Evolutionary conservation across 768 basidiomycete species (phyloP), one percentile per base, ranked within the genome.

Genomic region (Asterophora parasitica): DNA sequence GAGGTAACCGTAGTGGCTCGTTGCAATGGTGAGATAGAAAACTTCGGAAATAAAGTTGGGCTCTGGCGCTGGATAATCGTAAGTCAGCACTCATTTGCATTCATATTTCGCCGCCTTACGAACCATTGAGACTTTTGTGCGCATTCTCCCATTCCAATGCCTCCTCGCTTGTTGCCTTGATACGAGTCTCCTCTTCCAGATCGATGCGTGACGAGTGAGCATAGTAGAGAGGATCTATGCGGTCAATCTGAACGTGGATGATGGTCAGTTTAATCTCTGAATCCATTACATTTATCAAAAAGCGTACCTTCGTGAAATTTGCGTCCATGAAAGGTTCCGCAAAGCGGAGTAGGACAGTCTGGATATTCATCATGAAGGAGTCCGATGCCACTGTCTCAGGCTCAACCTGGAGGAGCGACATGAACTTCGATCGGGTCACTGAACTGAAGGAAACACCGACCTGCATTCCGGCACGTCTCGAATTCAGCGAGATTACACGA

Each of bases 271-370:
- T 12, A 20, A 47, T 28, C 15, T 36, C 4, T 26, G 17, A 46
- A 30, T 34, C n/a, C 23, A 23, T 10, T 15, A n/a, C 12, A 34
- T 7, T 16, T 47, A 17, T n/a, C 8, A 15, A 27, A n/a, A 23
- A 19, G 1, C 42, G 20, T 49, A 88, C 93, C 78, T 96, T 98
- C 35, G 85, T 80, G 57, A 85, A 97, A 45, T 76, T 81, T 0
- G 88, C 83, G 62, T 98, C 95, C 76, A 98, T 91, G 59, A 97
- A 95, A 0, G 95, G 95, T 55, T 94, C 91, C 23, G 92, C 85
- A 58, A 99, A 87, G 11, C 83, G 79, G 39, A 92, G 73, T 17
- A 98, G 66, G 11, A 96, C 69, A n/a, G 75, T 75, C 56, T 94
- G 88, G 27, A 94, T 59, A 57, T 97, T 98, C 50, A 89, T 76